A percentile compares a stretch with the other conserved stretches of the same genome.
phyloP scores from a whole-genome alignment of 2,329 filamentous ascomycete genomes.

The Colletotrichum sojae region DNA sequence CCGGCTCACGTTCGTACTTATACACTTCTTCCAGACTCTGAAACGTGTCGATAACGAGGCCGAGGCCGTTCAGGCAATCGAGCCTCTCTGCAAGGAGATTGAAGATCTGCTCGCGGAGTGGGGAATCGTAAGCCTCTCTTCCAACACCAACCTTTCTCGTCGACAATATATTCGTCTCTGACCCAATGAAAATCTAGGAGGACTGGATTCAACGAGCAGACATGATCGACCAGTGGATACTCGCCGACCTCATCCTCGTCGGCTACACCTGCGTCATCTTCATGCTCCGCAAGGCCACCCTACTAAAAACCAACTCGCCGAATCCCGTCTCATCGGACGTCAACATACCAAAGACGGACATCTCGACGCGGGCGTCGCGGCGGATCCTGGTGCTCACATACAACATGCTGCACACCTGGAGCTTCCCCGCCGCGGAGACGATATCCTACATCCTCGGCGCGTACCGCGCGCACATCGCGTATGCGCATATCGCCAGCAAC shows the following conservation, averaged over 20 bases:
- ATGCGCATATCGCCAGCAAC: conserved; percentile 24
- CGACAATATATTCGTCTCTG: not conserved
- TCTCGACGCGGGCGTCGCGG: conserved; percentile 19
- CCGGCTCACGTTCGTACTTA: conserved; percentile 47
- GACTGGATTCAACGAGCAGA: conserved; percentile 46
- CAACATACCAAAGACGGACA: conserved; percentile 19
- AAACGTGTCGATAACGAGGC: conserved; percentile 2
- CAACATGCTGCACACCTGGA: conserved; percentile 15
- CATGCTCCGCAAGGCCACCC: conserved; percentile 50
- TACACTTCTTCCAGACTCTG: conserved; percentile 46
- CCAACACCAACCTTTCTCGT: not conserved
- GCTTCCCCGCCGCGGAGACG: not conserved
- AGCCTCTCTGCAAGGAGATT: conserved; percentile 47
- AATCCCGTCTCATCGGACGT: conserved; percentile 14
- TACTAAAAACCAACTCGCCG: conserved; percentile 20
- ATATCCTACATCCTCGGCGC: conserved; percentile 17
- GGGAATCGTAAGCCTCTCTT: conserved; percentile 44
- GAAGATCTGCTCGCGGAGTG: conserved; percentile 47
- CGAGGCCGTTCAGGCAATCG: conserved; percentile 20
- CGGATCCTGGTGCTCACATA: conserved; percentile 25
- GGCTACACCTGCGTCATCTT: conserved; percentile 51
- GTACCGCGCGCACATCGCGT: conserved; percentile 20
- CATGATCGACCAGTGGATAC: conserved; percentile 46
- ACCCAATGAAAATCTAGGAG: conserved; percentile 37
- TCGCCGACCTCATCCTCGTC: conserved; percentile 47